Evolutionary conservation across 305 asterid species (phyloP).

Genomic region (Nicotiana rustica): DNA sequence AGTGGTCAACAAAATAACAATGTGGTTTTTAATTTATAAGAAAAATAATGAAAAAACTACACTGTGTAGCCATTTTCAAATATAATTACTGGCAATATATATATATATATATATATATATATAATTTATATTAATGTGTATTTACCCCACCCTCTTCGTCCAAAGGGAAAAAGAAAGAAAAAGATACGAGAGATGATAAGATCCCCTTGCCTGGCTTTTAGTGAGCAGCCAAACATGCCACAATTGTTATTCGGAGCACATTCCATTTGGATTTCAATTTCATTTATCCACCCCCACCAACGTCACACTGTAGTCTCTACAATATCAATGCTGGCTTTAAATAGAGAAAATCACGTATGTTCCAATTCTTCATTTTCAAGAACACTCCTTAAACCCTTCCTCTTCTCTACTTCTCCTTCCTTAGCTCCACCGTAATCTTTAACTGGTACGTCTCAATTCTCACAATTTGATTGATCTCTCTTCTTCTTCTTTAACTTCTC

Average conservation of each 20-base stretch:
- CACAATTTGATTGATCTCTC: background rate
- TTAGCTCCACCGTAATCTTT: background rate
- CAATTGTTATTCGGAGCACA: background rate
- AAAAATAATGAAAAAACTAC: too few species aligned
- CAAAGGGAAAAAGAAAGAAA: background rate
- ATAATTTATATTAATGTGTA: too few species aligned
- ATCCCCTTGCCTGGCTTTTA: background rate
- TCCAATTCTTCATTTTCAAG: constrained; percentile 1
- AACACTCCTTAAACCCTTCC: background rate
- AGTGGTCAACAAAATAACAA: background rate
- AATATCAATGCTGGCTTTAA: background rate
- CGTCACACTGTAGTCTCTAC: too few species aligned
- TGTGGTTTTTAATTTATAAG: too few species aligned
- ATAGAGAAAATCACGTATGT: background rate
- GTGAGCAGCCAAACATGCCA: constrained; percentile 1
- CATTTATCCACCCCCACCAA: background rate
- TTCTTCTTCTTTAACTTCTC: background rate
- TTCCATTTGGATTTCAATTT: constrained; percentile 14
- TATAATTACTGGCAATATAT: too few species aligned
- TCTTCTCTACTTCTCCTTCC: background rate
- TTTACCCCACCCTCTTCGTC: too few species aligned
- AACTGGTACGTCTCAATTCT: constrained; percentile 1
- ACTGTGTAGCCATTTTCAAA: too few species aligned
- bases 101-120: too few species aligned
- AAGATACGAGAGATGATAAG: background rate